Conservation (phyloP, 2,329 filamentous ascomycete genomes). For the Orbilia blumenaviensis region DNA sequence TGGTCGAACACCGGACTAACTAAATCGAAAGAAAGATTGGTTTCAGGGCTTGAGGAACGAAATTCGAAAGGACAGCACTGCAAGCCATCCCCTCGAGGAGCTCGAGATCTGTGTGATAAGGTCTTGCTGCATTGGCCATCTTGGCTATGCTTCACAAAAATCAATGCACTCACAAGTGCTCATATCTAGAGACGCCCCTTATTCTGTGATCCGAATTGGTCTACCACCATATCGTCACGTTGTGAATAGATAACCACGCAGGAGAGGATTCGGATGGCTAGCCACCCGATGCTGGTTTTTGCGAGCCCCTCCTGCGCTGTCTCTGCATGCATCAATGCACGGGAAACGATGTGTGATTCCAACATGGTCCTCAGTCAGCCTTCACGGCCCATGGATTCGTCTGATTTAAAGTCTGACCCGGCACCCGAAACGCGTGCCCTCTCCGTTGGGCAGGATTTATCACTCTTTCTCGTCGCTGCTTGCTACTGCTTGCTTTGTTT, state of each 20-base stretch:
- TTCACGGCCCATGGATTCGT: constrained; percentile 8
- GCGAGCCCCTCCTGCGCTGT: constrained; percentile 27
- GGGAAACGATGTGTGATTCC: constrained; percentile 13
- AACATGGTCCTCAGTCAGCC: neutral
- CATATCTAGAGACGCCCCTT: constrained; percentile 8
- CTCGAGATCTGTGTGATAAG: constrained; percentile 16
- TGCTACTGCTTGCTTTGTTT: neutral
- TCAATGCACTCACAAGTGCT: neutral
- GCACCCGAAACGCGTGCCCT: constrained; percentile 18
- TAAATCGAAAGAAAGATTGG: too few species aligned
- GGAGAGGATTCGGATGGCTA: neutral
- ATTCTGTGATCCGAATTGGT: constrained; percentile 11
- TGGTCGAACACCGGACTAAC: neutral
- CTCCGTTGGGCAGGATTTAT: neutral
- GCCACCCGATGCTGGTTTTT: constrained; percentile 10
- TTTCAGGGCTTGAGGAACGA: neutral
- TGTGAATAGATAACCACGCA: neutral
- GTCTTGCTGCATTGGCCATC: neutral
- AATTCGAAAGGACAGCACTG: neutral
- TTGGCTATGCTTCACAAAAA: constrained; percentile 2
- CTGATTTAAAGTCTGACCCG: constrained; percentile 23
- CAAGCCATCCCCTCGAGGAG: neutral
- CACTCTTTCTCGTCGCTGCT: neutral
- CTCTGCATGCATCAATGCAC: constrained; percentile 37
- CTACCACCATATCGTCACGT: constrained; percentile 14